Percentiles rank a stretch among this genome's conserved stretches.
Conservation (phyloP, 73 alveolate genomes). For the Paramecium sexaurelia region DNA sequence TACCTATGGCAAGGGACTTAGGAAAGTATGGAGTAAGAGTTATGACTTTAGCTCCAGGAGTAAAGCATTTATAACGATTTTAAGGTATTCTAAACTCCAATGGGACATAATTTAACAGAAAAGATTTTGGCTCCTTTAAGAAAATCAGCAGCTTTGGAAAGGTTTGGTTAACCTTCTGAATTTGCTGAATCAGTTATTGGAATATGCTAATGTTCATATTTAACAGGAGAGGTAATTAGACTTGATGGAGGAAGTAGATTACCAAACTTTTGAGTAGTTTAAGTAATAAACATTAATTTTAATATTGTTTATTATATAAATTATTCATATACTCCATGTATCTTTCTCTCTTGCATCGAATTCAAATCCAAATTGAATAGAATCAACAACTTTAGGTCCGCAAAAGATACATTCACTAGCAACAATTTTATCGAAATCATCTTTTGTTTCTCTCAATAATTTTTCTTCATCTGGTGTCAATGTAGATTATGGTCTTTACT, state of each 20-base stretch:
- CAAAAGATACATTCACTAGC: constrained; percentile 69
- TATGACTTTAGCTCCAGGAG: constrained; percentile 91
- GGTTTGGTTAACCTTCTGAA: constrained; percentile 87
- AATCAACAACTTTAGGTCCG: constrained; percentile 69
- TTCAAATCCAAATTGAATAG: constrained; percentile 56
- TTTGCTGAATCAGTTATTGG: constrained; percentile 83
- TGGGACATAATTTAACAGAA: constrained; percentile 75
- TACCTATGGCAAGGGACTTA: constrained; percentile 96
- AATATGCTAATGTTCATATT: constrained; percentile 69
- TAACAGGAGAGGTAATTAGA: constrained; percentile 83
- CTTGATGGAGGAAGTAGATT: constrained; percentile 86
- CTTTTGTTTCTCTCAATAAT: constrained; percentile 60
- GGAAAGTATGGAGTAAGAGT: constrained; percentile 90
- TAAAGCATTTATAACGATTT: neutral
- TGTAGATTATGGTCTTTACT: constrained; percentile 36
- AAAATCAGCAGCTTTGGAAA: constrained; percentile 78
- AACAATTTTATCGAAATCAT: constrained; percentile 38
- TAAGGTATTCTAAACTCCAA: constrained; percentile 76
- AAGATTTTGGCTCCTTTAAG: constrained; percentile 60
- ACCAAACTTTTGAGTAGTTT: constrained; percentile 59
- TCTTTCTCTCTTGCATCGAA: constrained; percentile 28
- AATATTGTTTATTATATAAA: neutral
- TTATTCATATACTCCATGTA: constrained; percentile 59
- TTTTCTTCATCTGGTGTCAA: constrained; percentile 61
- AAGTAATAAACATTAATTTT: neutral